Conservation (phyloP, 2,329 filamentous ascomycete species). For the Neoascochyta sp. region DNA sequence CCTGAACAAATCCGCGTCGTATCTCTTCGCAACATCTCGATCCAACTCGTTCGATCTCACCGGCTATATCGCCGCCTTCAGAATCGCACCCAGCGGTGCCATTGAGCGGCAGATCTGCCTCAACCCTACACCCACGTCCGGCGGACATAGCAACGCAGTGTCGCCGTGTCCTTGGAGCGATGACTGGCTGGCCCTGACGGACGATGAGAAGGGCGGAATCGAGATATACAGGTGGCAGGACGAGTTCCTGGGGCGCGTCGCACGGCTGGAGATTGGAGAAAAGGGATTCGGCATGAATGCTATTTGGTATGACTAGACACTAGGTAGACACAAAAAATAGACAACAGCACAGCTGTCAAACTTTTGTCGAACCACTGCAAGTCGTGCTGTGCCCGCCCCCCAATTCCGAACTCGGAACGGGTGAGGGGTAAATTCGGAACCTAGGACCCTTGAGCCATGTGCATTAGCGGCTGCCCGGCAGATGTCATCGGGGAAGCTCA, state of each 20-base stretch:
- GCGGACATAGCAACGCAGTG: conserved; percentile 86
- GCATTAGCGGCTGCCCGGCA: conserved; percentile 26
- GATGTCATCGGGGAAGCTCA: conserved; percentile 29
- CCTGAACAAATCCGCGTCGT: conserved; percentile 63
- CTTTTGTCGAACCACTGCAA: no score
- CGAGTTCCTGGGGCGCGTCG: conserved; percentile 74
- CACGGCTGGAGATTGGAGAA: conserved; percentile 72
- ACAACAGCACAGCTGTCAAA: no score
- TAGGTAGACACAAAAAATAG: background rate
- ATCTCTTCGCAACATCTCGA: conserved; percentile 82
- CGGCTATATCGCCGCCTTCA: conserved; percentile 80
- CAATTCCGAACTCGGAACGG: conserved; percentile 25
- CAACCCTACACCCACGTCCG: conserved; percentile 80
- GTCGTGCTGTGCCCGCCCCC: conserved; percentile 1
- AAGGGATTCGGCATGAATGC: conserved; percentile 95
- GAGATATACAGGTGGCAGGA: conserved; percentile 86
- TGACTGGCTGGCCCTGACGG: conserved; percentile 85
- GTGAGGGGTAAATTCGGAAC: conserved; percentile 17
- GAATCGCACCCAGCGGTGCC: conserved; percentile 62
- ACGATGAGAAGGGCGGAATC: conserved; percentile 81
- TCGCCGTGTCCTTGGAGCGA: conserved; percentile 78
- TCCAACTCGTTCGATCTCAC: conserved; percentile 72
- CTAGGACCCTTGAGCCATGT: conserved; percentile 5
- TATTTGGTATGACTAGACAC: conserved; percentile 77
- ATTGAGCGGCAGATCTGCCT: conserved; percentile 76